These are phyloP conservation scores for Plectosphaerella plurivora DNA, from an alignment of 2,329 filamentous ascomycete species.

Conservation along the genomic window DNA sequence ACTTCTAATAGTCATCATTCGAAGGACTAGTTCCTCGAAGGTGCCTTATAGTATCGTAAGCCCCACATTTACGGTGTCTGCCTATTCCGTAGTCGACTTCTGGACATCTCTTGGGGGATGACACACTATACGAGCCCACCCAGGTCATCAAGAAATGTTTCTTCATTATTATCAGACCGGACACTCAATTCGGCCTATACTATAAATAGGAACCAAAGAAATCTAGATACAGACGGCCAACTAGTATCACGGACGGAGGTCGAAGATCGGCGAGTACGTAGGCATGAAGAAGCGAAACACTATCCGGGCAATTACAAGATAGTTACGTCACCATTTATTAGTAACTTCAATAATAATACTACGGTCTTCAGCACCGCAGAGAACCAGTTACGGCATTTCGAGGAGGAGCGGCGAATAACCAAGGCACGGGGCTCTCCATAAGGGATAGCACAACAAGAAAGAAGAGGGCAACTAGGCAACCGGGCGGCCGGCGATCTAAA, in stretches of 20 bases:
- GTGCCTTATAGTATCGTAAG: too few relatives aligned
- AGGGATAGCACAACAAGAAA: not conserved
- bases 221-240: not conserved
- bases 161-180: too few relatives aligned
- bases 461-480: not conserved
- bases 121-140: too few relatives aligned
- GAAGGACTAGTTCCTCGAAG: too few relatives aligned
- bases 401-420: not conserved
- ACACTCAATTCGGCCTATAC: too few relatives aligned
- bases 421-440: not conserved
- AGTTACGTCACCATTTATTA: not conserved
- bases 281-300: not conserved
- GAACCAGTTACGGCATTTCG: not conserved
- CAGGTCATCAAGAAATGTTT: too few relatives aligned
- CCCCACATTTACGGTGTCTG: too few relatives aligned
- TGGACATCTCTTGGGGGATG: too few relatives aligned
- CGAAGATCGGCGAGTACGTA: not conserved
- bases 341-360: not conserved
- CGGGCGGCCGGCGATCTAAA: not conserved
- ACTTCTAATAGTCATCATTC: too few relatives aligned
- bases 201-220: too few relatives aligned
- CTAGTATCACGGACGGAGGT: not conserved
- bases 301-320: not conserved
- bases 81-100: too few relatives aligned
- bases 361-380: not conserved